These are phyloP conservation scores for Adansonia grandidieri DNA, from an alignment of 441 rosid genomes.

Conservation along the genomic window DNA sequence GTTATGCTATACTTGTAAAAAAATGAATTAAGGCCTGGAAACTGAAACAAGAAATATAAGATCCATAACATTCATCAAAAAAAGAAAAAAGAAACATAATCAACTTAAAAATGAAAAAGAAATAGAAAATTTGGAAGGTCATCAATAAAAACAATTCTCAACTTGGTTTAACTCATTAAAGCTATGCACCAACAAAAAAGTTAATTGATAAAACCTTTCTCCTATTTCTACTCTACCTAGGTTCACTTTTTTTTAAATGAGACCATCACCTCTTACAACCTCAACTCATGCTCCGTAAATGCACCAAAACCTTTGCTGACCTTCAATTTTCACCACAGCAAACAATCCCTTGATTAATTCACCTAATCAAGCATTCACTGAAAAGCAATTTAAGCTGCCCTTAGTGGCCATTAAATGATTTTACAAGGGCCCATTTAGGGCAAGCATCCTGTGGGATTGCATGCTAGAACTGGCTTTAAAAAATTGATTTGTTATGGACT, in stretches of 20 bases:
- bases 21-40: constrained; percentile 16
- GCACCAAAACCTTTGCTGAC: constrained; percentile 17
- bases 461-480: constrained; percentile 13
- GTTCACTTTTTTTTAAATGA: constrained; percentile 10
- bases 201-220: neutral
- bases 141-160: constrained; percentile 16
- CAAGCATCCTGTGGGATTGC: constrained; percentile 9
- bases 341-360: constrained; percentile 22
- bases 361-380: constrained; percentile 27
- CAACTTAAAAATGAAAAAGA: neutral
- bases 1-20: neutral
- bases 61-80: neutral
- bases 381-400: constrained; percentile 23
- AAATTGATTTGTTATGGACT: constrained; percentile 7
- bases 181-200: neutral
- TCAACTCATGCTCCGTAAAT: constrained; percentile 18
- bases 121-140: neutral
- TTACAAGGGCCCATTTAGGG: constrained; percentile 17
- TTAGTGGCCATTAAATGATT: constrained; percentile 23
- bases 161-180: neutral
- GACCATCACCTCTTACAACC: constrained; percentile 25
- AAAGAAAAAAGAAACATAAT: neutral
- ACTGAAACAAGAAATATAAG: constrained; percentile 14
- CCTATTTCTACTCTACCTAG: constrained; percentile 11
- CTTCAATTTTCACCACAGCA: constrained; percentile 27